These are phyloP conservation scores for Basipetospora chlamydospora DNA, from an alignment of 2,329 filamentous ascomycete genomes.

Conservation along the genomic window DNA sequence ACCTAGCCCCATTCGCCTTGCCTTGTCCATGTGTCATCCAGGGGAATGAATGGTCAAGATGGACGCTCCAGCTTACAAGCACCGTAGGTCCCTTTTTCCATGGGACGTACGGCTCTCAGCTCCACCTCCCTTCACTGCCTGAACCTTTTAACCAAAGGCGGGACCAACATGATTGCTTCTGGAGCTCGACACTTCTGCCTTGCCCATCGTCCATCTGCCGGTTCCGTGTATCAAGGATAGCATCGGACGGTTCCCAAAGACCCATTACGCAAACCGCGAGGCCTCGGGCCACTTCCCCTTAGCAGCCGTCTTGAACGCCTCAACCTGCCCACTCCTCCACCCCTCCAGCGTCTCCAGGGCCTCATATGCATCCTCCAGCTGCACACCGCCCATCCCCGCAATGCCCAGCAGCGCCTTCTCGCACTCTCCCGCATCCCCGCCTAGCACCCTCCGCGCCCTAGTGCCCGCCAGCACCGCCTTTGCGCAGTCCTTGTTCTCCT, in stretches of 20 bases:
- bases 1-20: too few relatives aligned
- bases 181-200: too few relatives aligned
- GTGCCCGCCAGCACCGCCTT: conserved; percentile 50
- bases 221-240: background rate
- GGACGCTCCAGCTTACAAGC: too few relatives aligned
- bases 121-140: too few relatives aligned
- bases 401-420: conserved; percentile 50
- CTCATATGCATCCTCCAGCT: conserved; percentile 40
- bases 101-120: too few relatives aligned
- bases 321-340: conserved; percentile 35
- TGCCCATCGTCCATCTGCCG: background rate
- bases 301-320: conserved; percentile 33
- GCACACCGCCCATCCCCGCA: conserved; percentile 33
- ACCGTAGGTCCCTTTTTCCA: too few relatives aligned
- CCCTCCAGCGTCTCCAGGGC: conserved; percentile 26
- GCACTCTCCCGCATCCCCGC: conserved; percentile 37
- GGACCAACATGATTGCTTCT: too few relatives aligned
- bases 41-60: too few relatives aligned
- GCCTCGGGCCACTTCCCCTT: conserved; percentile 35
- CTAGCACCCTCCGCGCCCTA: conserved; percentile 42
- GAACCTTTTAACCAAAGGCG: too few relatives aligned
- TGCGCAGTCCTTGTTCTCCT: conserved; percentile 46
- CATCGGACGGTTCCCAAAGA: too few relatives aligned
- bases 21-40: too few relatives aligned
- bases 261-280: conserved; percentile 24